These are phyloP conservation scores for Cercospora sesami DNA, from an alignment of 2,329 filamentous ascomycete genomes.

Conservation along the genomic window DNA sequence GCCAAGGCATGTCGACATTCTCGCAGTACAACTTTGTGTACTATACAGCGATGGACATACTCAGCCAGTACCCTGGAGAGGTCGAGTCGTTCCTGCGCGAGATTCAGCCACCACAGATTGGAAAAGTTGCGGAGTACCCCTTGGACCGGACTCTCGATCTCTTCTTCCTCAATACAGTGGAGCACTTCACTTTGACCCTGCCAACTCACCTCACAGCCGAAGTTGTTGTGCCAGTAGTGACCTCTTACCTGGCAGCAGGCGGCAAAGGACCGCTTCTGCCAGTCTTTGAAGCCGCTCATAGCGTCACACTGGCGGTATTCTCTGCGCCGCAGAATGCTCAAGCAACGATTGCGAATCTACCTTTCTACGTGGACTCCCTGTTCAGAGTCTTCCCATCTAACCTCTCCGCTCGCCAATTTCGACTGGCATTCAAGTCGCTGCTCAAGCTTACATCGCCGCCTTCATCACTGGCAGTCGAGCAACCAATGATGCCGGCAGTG, in stretches of 20 bases:
- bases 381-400: constrained; percentile 75
- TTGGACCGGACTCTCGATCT: constrained; percentile 74
- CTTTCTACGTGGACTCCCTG: constrained; percentile 80
- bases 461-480: constrained; percentile 68
- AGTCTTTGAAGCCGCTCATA: constrained; percentile 88
- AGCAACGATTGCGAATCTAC: constrained; percentile 69
- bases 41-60: constrained; percentile 76
- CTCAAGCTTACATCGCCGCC: constrained; percentile 80
- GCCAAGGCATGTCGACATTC: constrained; percentile 71
- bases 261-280: constrained; percentile 59
- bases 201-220: constrained; percentile 67
- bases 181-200: constrained; percentile 75
- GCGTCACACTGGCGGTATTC: constrained; percentile 75
- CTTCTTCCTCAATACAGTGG: constrained; percentile 83
- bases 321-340: constrained; percentile 75
- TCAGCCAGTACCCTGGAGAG: constrained; percentile 68
- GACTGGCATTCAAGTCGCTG: constrained; percentile 81
- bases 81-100: constrained; percentile 66
- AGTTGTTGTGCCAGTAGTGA: constrained; percentile 71
- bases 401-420: constrained; percentile 81
- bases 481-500: constrained; percentile 76
- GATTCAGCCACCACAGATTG: constrained; percentile 58
- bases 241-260: constrained; percentile 68
- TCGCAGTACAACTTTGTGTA: constrained; percentile 84
- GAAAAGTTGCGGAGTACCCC: constrained; percentile 60